These are phyloP conservation scores for Dactylonectria estremocensis DNA, from an alignment of 2,329 filamentous ascomycete species.

Conservation along the genomic window DNA sequence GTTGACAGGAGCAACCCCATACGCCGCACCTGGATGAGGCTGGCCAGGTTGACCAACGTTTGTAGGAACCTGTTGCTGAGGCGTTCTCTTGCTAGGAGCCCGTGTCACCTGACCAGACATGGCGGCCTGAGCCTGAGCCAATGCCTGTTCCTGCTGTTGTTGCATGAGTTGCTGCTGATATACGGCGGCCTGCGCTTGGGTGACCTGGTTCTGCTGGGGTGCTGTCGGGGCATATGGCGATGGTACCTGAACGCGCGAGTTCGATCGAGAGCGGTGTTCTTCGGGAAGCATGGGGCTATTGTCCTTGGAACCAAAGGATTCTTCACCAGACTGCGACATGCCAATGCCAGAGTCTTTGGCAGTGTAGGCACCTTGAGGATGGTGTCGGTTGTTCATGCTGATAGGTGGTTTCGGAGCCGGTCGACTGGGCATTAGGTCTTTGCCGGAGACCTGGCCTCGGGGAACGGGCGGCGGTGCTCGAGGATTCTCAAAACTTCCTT, in stretches of 20 bases:
- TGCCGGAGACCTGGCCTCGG: constrained; percentile 62
- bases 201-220: constrained; percentile 50
- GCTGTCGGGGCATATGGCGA: constrained; percentile 65
- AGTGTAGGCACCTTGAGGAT: constrained; percentile 65
- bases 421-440: constrained; percentile 80
- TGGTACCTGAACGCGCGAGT: constrained; percentile 73
- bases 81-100: constrained; percentile 80
- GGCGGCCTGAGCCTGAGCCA: constrained; percentile 84
- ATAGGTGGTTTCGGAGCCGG: constrained; percentile 91
- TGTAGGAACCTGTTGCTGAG: constrained; percentile 46
- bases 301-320: constrained; percentile 69
- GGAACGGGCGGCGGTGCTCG: constrained; percentile 93
- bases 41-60: constrained; percentile 41
- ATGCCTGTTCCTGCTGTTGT: constrained; percentile 89
- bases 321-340: constrained; percentile 72
- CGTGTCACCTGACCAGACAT: constrained; percentile 80
- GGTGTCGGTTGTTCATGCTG: constrained; percentile 70
- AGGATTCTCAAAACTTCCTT: constrained; percentile 97
- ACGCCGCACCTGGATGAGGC: constrained; percentile 38
- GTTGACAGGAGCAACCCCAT: constrained; percentile 49
- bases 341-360: constrained; percentile 76
- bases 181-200: constrained; percentile 59
- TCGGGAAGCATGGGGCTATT: constrained; percentile 74
- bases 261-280: constrained; percentile 78
- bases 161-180: constrained; percentile 78